Percentiles rank a stretch among this genome's conserved stretches.
Evolutionary conservation across 257 asterid species (phyloP).

Genomic region (Salvia hispanica): DNA sequence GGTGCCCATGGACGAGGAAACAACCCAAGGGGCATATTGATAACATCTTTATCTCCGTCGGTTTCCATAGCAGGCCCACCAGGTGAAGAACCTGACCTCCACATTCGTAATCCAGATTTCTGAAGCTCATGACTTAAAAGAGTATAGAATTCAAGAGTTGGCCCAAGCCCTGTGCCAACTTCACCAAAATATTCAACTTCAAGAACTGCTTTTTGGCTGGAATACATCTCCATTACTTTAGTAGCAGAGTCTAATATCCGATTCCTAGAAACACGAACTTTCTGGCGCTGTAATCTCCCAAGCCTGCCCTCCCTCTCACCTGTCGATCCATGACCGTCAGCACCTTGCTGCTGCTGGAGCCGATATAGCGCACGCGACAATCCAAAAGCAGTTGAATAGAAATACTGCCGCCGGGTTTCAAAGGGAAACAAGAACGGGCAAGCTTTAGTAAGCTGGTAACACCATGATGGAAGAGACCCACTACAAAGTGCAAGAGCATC

Average conservation of each 20-base stretch:
- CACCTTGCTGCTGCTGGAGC: conserved; percentile 98
- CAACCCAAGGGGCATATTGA: conserved; percentile 85
- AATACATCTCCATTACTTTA: conserved; percentile 98
- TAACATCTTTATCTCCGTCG: conserved; percentile 57
- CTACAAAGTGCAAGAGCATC: conserved; percentile 97
- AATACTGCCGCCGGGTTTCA: conserved; percentile 96
- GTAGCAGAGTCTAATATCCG: conserved; percentile 94
- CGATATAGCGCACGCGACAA: conserved; percentile 91
- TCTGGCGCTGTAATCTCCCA: conserved; percentile 91
- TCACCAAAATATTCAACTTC: conserved; percentile 99
- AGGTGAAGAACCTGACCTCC: conserved; percentile 63
- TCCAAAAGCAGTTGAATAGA: conserved; percentile 97
- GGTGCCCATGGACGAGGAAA: conserved; percentile 94
- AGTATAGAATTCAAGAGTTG: conserved; percentile 95
- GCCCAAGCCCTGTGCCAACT: conserved; percentile 99
- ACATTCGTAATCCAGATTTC: conserved; percentile 79
- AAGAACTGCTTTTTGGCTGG: conserved; percentile 96
- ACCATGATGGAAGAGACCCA: conserved; percentile 98
- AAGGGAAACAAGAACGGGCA: conserved; percentile 97
- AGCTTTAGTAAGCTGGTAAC: conserved; percentile 95
- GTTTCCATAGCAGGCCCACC: conserved; percentile 57
- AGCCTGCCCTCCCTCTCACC: conserved; percentile 86
- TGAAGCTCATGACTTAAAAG: conserved; percentile 95
- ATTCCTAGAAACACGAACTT: conserved; percentile 95
- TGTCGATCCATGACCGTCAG: conserved; percentile 76